Conservation (phyloP, 495 filamentous ascomycete species). For the Paragyromitra xinjiangensis region DNA sequence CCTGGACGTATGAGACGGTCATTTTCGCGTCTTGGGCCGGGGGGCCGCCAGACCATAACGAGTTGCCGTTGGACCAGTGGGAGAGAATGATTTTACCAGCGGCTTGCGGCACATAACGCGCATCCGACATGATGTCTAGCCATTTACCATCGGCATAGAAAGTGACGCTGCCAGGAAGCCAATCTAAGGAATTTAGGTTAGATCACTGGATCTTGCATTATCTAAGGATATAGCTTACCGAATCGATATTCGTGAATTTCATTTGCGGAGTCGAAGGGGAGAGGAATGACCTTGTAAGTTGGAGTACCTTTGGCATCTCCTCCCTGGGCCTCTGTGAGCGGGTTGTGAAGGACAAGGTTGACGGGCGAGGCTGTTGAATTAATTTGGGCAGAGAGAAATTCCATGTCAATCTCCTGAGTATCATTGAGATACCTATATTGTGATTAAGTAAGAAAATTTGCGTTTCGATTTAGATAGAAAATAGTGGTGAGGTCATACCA, state of each 20-base stretch:
- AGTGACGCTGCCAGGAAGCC: slow-evolving; percentile 66
- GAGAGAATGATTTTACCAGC: slow-evolving; percentile 73
- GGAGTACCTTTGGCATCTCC: slow-evolving; percentile 67
- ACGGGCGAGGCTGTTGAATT: slow-evolving; percentile 66
- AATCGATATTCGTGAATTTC: slow-evolving; percentile 79
- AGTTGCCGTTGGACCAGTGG: slow-evolving; percentile 82
- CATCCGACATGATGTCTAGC: slow-evolving; percentile 66
- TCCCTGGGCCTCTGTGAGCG: slow-evolving; percentile 64
- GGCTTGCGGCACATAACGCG: slow-evolving; percentile 64
- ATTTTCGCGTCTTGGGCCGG: slow-evolving; percentile 68
- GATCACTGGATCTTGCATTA: slow-evolving; percentile 8
- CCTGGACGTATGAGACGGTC: slow-evolving; percentile 72
- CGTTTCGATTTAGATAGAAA: slow-evolving; percentile 15
- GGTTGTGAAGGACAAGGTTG: slow-evolving; percentile 76
- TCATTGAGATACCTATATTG: slow-evolving; percentile 69
- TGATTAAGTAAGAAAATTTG: slow-evolving; percentile 30
- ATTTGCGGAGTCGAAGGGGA: slow-evolving; percentile 70
- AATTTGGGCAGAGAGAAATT: slow-evolving; percentile 73
- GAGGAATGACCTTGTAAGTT: slow-evolving; percentile 64
- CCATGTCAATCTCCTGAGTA: slow-evolving; percentile 81
- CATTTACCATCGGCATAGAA: slow-evolving; percentile 72
- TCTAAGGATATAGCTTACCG: slow-evolving; percentile 43
- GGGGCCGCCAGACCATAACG: slow-evolving; percentile 73
- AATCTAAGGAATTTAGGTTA: slow-evolving; percentile 62
- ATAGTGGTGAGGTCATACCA: slow-evolving; percentile 63